A percentile compares a stretch with the other conserved stretches of the same genome.
These are phyloP conservation scores for Beauveria pseudobassiana DNA, from an alignment of 2,329 filamentous ascomycete genomes.

Conservation along the genomic window DNA sequence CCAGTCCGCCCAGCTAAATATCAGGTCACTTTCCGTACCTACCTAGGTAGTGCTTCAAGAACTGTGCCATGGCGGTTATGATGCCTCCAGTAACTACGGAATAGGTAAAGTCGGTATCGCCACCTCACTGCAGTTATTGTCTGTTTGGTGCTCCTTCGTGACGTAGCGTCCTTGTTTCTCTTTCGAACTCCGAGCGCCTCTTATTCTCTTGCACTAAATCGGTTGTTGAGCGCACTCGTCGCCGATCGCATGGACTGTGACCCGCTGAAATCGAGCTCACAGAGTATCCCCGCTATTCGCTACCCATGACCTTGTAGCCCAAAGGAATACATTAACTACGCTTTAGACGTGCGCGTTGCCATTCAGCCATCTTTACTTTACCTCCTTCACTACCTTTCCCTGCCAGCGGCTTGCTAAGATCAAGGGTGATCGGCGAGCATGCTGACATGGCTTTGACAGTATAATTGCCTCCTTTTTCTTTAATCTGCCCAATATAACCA, in stretches of 20 bases:
- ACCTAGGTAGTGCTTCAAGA: too few species aligned
- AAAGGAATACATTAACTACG: background rate
- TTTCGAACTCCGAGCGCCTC: background rate
- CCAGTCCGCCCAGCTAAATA: too few species aligned
- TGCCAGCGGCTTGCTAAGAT: background rate
- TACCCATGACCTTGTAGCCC: background rate
- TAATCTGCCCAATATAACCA: background rate
- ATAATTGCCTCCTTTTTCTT: background rate
- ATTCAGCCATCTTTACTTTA: background rate
- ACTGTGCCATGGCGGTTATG: too few species aligned
- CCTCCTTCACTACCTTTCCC: background rate
- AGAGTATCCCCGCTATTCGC: background rate
- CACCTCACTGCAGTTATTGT: background rate
- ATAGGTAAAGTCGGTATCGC: too few species aligned
- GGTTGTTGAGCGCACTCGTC: background rate
- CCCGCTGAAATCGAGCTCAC: background rate
- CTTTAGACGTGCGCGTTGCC: background rate
- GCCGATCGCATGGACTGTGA: background rate
- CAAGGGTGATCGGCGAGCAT: background rate
- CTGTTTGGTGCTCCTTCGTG: background rate
- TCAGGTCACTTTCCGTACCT: too few species aligned
- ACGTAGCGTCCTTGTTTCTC: background rate
- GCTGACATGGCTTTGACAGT: background rate
- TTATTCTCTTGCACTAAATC: background rate
- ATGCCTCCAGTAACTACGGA: background rate